Evolutionary conservation across 495 filamentous ascomycete genomes (phyloP).

Genomic region (Aspergillus panamensis): DNA sequence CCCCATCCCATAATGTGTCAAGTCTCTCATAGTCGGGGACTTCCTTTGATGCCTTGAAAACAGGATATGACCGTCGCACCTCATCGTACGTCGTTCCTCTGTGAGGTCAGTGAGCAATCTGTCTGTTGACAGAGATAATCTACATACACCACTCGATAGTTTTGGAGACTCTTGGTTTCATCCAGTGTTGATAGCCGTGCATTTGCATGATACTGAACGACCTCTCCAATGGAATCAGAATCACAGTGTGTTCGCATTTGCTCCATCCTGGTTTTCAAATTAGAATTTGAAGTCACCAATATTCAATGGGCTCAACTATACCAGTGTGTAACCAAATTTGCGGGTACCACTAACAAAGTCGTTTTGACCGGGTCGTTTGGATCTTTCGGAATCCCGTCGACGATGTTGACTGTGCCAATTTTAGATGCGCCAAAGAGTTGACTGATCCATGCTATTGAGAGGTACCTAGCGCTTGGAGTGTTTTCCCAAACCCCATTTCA

Average conservation of each 20-base stretch:
- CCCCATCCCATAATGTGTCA: conserved; percentile 34
- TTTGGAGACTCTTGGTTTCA: conserved; percentile 14
- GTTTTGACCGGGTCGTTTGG: conserved; percentile 22
- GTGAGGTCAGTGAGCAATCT: conserved; percentile 1
- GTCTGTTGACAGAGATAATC: not conserved
- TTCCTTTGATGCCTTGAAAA: conserved; percentile 25
- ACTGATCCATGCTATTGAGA: not conserved
- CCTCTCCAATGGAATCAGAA: conserved; percentile 5
- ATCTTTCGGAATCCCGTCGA: conserved; percentile 39
- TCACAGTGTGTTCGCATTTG: conserved; percentile 43
- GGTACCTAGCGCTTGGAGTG: conserved; percentile 42
- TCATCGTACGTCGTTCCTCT: conserved; percentile 53
- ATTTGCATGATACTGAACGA: conserved; percentile 19
- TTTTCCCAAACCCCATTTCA: conserved; percentile 65
- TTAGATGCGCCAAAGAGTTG: not conserved
- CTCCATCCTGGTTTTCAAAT: conserved; percentile 20
- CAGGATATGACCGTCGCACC: conserved; percentile 49
- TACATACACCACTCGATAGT: conserved; percentile 29
- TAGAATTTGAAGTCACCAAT: not conserved
- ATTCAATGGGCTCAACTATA: not conserved
- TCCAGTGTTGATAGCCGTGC: conserved; percentile 13
- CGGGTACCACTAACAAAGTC: conserved; percentile 52
- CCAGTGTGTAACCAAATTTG: conserved; percentile 45
- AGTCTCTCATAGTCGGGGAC: conserved; percentile 26
- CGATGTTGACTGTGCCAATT: conserved; percentile 38